These are phyloP conservation scores for Fraxinus albicans DNA, from an alignment of 305 asterid genomes.

Conservation along the genomic window DNA sequence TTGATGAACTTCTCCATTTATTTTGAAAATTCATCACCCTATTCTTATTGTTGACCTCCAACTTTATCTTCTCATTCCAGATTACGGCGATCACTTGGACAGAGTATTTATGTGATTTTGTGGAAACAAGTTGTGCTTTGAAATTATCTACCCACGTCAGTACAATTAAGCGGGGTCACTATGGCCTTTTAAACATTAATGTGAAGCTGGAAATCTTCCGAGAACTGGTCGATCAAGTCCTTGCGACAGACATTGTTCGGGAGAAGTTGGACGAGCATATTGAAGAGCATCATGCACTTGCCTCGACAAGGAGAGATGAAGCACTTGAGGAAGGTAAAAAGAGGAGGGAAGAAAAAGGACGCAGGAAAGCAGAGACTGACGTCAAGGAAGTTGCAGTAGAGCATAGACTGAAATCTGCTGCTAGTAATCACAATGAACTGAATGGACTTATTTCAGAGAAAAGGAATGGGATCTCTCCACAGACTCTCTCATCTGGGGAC, in stretches of 20 bases:
- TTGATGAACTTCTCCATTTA: neutral
- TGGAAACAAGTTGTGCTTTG: slow-evolving; percentile 50
- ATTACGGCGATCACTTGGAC: slow-evolving; percentile 77
- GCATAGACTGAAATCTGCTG: slow-evolving; percentile 29
- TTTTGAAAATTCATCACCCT: slow-evolving; percentile 11
- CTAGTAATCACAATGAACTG: slow-evolving; percentile 22
- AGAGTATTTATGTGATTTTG: slow-evolving; percentile 74
- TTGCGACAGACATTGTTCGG: slow-evolving; percentile 65
- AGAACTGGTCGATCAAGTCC: slow-evolving; percentile 65
- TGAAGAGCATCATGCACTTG: slow-evolving; percentile 83
- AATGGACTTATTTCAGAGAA: slow-evolving; percentile 45
- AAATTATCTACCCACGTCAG: slow-evolving; percentile 56
- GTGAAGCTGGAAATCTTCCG: slow-evolving; percentile 63
- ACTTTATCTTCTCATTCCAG: slow-evolving; percentile 38
- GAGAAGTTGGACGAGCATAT: slow-evolving; percentile 75
- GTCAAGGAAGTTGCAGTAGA: slow-evolving; percentile 40
- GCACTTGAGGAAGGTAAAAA: slow-evolving; percentile 81
- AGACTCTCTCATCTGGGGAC: slow-evolving; percentile 48
- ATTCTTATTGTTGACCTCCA: slow-evolving; percentile 5
- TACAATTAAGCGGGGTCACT: slow-evolving; percentile 78
- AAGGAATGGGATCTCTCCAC: slow-evolving; percentile 30
- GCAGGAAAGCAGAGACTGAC: slow-evolving; percentile 42
- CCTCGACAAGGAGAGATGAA: slow-evolving; percentile 87
- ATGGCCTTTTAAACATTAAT: slow-evolving; percentile 62
- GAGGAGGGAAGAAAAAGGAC: slow-evolving; percentile 87